phyloP scores from a whole-genome alignment of 2,329 filamentous ascomycete species.

The Aspergillus sp. region DNA sequence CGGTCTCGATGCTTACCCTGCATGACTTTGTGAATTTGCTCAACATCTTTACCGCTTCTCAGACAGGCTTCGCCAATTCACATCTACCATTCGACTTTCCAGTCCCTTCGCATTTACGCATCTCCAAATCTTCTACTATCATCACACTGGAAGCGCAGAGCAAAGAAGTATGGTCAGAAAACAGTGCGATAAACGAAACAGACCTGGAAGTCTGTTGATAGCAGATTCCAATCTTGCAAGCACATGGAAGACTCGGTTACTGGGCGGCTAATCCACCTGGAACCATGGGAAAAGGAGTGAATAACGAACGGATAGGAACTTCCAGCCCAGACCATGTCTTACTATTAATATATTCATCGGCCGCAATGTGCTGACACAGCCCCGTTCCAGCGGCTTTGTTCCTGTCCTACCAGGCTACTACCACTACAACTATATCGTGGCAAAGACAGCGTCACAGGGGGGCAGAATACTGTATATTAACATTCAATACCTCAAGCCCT shows the following conservation, averaged over 20 bases:
- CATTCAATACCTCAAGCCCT: background rate
- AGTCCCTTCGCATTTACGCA: background rate
- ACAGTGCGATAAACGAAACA: background rate
- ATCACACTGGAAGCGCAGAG: background rate
- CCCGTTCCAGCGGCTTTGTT: background rate
- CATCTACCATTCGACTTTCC: background rate
- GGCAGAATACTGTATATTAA: background rate
- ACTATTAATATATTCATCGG: constrained; percentile 11
- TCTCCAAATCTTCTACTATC: background rate
- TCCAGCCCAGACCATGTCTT: background rate
- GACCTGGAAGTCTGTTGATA: background rate
- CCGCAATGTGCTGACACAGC: constrained; percentile 6
- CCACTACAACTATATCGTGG: background rate
- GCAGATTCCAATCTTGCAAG: background rate
- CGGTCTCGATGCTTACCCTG: background rate
- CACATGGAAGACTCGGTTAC: constrained; percentile 1
- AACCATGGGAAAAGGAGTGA: constrained; percentile 6
- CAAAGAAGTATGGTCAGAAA: background rate
- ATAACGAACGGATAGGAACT: background rate
- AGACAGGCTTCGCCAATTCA: background rate
- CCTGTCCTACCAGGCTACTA: background rate
- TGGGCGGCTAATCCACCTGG: constrained; percentile 10
- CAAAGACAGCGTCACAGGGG: background rate
- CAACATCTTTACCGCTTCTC: background rate
- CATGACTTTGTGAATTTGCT: background rate